These are phyloP conservation scores for Pyrenochaeta sp. DNA, from an alignment of 2,329 filamentous ascomycete genomes.

Conservation along the genomic window DNA sequence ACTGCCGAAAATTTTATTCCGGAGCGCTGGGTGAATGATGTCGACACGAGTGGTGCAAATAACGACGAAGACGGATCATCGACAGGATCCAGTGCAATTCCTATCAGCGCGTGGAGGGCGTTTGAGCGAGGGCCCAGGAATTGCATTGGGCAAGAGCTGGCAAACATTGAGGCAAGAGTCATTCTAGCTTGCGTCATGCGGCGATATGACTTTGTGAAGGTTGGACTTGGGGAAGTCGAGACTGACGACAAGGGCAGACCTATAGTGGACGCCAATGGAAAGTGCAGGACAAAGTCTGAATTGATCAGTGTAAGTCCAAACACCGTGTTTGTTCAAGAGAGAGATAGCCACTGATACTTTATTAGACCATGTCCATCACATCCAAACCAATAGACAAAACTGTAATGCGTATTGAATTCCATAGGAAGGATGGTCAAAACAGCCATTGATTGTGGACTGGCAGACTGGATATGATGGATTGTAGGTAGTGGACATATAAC, in stretches of 20 bases:
- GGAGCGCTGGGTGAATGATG: slow-evolving; percentile 49
- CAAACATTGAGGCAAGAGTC: slow-evolving; percentile 60
- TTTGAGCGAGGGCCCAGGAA: slow-evolving; percentile 64
- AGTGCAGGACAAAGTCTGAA: slow-evolving; percentile 37
- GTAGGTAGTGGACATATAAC: too few species aligned
- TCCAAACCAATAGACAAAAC: slow-evolving; percentile 41
- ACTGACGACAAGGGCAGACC: slow-evolving; percentile 31
- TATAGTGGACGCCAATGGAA: slow-evolving; percentile 36
- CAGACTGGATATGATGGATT: too few species aligned
- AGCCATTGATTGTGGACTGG: too few species aligned
- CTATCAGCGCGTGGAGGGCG: slow-evolving; percentile 58
- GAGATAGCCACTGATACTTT: slow-evolving; percentile 18
- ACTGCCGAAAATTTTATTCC: slow-evolving; percentile 43
- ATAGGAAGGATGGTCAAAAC: not conserved
- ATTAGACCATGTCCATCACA: slow-evolving; percentile 39
- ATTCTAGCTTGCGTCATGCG: slow-evolving; percentile 54
- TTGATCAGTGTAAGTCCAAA: slow-evolving; percentile 42
- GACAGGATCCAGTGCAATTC: slow-evolving; percentile 33
- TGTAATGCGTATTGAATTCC: slow-evolving; percentile 36
- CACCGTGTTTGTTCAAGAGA: not conserved
- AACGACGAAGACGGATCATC: slow-evolving; percentile 18
- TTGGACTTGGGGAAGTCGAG: slow-evolving; percentile 40
- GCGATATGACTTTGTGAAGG: slow-evolving; percentile 45
- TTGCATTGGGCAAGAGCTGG: slow-evolving; percentile 67
- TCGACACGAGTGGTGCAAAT: slow-evolving; percentile 26